Evolutionary conservation across 208 protist species (phyloP), one percentile per base, ranked within the genome.

Genomic region (Leishmania turanica): DNA sequence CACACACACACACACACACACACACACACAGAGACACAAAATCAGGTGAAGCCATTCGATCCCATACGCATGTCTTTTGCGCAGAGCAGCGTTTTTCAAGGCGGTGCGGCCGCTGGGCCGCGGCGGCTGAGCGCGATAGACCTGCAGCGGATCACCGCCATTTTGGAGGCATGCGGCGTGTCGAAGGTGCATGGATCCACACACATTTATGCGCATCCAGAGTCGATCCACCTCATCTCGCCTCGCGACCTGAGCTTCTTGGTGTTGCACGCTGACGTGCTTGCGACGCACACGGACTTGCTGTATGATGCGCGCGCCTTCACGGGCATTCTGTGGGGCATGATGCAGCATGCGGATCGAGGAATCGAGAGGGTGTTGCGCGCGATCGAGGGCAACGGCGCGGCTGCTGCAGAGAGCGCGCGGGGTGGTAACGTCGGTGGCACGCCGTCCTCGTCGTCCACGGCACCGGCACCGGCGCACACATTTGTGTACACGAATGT

Each of bases 291-390:
- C 79, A 71, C 68, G 74, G 73, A 79, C 49, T 62, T 96, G 27
- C 77, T 80, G 2, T 96, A 92, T 81, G 91, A 96, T 76, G 93
- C 92, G 78, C 60, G 77, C 51, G 88, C 89, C 51, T 84, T 96
- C 24, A 89, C 80, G 2, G 79, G 84, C 15, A 84, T 96, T 45
- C 78, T 96, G 45, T 96, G 92, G 91, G 89, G 88, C 45, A 92
- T 93, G 81, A 75, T 85, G 64, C 86, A 86, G 79, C 58, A 89
- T 51, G 84, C 81, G 5, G 90, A 90, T 34, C 74, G 78, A 13
- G 58, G 78, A 3, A 75, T 91, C 31, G 88, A 93, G 71, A 82
- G 71, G 78, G 80, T 86, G 71, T 21, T 87, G 47, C 62, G 78
- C 4, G 65, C 69, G n/a, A 53, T 51, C 7, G 75, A 70, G 11